Conservation (phyloP, 1,139 yeast species). For the Kurtzmaniella quercitrusa region DNA sequence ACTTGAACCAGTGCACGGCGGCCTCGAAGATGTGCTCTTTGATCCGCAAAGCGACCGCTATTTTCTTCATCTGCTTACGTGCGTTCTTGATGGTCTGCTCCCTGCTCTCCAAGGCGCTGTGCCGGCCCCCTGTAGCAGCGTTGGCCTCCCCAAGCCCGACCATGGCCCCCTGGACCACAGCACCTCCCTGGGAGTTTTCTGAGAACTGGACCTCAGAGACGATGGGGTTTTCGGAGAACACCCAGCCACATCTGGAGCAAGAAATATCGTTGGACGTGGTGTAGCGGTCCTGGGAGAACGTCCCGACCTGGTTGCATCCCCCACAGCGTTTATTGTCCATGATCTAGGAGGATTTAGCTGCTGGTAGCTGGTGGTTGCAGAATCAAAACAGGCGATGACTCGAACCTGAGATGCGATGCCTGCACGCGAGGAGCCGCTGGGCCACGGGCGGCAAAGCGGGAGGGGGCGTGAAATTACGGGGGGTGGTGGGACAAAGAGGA, state of each 20-base stretch:
- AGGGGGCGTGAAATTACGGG: not conserved
- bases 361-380: not conserved
- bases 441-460: not conserved
- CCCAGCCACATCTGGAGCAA: constrained; percentile 81
- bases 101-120: constrained; percentile 75
- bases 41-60: constrained; percentile 73
- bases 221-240: constrained; percentile 86
- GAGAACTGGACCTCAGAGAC: constrained; percentile 95
- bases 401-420: constrained; percentile 1
- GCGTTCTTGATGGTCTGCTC: constrained; percentile 88
- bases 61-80: constrained; percentile 65
- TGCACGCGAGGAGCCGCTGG: not conserved
- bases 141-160: constrained; percentile 84
- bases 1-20: constrained; percentile 82
- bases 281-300: constrained; percentile 1
- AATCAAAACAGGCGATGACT: not conserved
- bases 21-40: constrained; percentile 84
- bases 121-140: constrained; percentile 62
- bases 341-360: not conserved
- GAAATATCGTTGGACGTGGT: constrained; percentile 46
- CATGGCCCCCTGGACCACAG: constrained; percentile 92
- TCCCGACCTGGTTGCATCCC: constrained; percentile 1
- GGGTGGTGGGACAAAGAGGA: not conserved
- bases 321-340: not conserved
- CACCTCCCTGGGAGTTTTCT: constrained; percentile 90